Evolutionary conservation across 345 rosid species (phyloP).

Genomic region (Physaria fendleri): DNA sequence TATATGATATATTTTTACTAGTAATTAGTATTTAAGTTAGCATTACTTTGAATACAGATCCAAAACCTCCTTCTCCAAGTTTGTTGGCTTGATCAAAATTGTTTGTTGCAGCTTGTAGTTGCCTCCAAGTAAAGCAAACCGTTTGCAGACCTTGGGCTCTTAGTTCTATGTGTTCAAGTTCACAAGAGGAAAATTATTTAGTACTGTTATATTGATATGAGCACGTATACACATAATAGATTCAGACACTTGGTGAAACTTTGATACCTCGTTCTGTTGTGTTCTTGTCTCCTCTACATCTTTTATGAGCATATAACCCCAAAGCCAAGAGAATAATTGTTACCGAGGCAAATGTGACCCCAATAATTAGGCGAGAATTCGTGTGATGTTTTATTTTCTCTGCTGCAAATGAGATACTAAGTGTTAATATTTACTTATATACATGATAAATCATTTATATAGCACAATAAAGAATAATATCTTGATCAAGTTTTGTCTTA

Average conservation of each 20-base stretch:
- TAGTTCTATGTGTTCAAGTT: not conserved
- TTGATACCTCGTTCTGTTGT: not conserved
- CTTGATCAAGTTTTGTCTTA: no score
- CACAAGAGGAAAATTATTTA: not conserved
- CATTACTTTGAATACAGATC: slow-evolving; percentile 20
- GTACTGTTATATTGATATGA: not conserved
- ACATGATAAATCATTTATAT: no score
- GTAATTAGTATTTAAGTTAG: not conserved
- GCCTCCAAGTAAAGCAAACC: slow-evolving; percentile 11
- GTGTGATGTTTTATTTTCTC: not conserved
- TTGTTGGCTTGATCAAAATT: slow-evolving; percentile 12
- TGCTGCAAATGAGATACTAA: not conserved
- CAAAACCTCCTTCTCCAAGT: slow-evolving; percentile 26
- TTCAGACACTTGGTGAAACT: not conserved
- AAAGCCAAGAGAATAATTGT: slow-evolving; percentile 11
- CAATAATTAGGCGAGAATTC: not conserved
- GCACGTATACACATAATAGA: not conserved
- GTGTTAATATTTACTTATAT: no score
- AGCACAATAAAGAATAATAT: no score
- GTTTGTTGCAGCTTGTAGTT: slow-evolving; percentile 13
- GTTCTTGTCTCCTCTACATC: not conserved
- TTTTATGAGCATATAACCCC: slow-evolving; percentile 30
- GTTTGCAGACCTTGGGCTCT: not conserved
- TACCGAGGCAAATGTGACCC: slow-evolving; percentile 1
- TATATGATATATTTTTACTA: no score